These are phyloP conservation scores for Phytophthora constricta DNA, from an alignment of 352 stramenopile species.

Conservation along the genomic window DNA sequence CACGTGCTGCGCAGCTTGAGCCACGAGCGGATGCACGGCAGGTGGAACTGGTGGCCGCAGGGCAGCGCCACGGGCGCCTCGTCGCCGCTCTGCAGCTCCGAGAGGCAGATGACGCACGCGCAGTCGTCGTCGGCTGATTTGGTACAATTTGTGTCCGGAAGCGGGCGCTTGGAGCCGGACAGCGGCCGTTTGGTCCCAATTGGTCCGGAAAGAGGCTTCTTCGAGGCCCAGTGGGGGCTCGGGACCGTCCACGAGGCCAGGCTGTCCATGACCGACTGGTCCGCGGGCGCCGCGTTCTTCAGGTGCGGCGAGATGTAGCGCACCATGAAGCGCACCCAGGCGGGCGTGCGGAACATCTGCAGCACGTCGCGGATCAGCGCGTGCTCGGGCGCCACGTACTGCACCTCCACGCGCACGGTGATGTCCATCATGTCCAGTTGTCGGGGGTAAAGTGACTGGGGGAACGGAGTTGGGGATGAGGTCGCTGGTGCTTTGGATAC, in stretches of 20 bases:
- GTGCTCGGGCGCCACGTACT: constrained; percentile 74
- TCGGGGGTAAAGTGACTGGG: neutral
- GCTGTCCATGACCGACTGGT: constrained; percentile 70
- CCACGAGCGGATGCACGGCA: constrained; percentile 93
- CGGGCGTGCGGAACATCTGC: constrained; percentile 82
- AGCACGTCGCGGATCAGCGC: constrained; percentile 76
- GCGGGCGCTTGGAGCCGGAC: too few species aligned
- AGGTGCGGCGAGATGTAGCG: constrained; percentile 87
- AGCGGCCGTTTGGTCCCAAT: constrained; percentile 7
- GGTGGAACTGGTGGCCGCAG: constrained; percentile 94
- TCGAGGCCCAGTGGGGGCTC: too few species aligned
- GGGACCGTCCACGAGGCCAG: constrained; percentile 42
- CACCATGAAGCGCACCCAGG: constrained; percentile 88
- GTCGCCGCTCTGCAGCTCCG: constrained; percentile 62
- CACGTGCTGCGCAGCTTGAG: constrained; percentile 93
- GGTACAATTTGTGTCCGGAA: constrained; percentile 19
- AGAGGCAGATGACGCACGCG: constrained; percentile 93
- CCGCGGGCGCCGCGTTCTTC: constrained; percentile 78
- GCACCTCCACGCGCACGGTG: constrained; percentile 79
- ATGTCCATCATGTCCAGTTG: constrained; percentile 62
- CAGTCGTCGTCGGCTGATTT: constrained; percentile 35
- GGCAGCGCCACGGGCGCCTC: constrained; percentile 82
- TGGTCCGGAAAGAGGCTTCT: neutral
- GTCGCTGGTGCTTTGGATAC: constrained; percentile 14
- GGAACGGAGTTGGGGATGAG: constrained; percentile 4